Conservation (phyloP, 2,329 filamentous ascomycete genomes). For the Penicillium sp. region DNA sequence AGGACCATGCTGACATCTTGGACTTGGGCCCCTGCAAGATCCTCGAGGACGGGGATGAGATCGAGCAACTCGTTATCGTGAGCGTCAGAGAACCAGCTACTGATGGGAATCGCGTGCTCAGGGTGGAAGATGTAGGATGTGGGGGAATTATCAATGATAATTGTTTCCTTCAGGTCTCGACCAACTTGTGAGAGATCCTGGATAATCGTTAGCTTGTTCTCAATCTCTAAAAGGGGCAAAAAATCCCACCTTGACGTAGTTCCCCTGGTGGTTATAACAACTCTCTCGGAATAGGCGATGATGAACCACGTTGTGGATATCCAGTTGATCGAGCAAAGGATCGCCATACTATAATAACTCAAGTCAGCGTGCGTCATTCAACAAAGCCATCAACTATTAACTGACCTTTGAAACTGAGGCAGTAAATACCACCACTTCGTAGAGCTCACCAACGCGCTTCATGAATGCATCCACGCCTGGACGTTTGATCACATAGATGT, state of each 20-base stretch:
- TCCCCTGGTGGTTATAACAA: constrained; percentile 98
- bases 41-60: constrained; percentile 95
- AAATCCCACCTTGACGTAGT: constrained; percentile 77
- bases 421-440: constrained; percentile 98
- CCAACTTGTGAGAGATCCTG: constrained; percentile 93
- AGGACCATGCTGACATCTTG: constrained; percentile 96
- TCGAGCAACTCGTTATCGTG: constrained; percentile 98
- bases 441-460: constrained; percentile 95
- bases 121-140: constrained; percentile 99
- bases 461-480: constrained; percentile 99
- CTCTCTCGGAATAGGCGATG: constrained; percentile 96
- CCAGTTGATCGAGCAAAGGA: constrained; percentile 89
- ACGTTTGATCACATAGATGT: constrained; percentile 98
- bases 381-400: constrained; percentile 2
- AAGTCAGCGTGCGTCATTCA: constrained; percentile 8
- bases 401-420: constrained; percentile 94
- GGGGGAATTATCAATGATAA: constrained; percentile 99
- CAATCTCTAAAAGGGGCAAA: neutral
- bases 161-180: constrained; percentile 91
- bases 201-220: constrained; percentile 12
- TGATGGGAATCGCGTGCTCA: constrained; percentile 97
- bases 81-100: constrained; percentile 99
- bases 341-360: constrained; percentile 72
- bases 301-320: constrained; percentile 95
- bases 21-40: constrained; percentile 83